phyloP scores from a whole-genome alignment of 2,329 filamentous ascomycete genomes.

The Saccharata proteae region DNA sequence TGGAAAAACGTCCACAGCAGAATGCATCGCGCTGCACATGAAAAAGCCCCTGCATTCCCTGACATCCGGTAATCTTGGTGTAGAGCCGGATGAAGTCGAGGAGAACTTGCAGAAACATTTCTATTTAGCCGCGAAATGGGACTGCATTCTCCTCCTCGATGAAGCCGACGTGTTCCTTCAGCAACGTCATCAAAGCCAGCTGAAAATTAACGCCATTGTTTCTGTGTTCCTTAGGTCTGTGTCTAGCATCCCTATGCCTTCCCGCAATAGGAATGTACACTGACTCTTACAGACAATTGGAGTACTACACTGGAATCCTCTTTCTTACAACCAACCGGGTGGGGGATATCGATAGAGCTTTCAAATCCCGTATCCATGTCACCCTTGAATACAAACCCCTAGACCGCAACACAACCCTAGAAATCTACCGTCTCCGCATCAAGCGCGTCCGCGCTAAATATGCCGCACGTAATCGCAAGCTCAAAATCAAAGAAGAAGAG shows the following conservation, averaged over 20 bases:
- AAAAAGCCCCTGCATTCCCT: too few species aligned
- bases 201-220: constrained; percentile 36
- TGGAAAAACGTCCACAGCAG: too few species aligned
- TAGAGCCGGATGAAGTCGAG: too few species aligned
- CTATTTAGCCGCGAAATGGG: constrained; percentile 40
- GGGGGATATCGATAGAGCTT: constrained; percentile 14
- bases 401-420: too few species aligned
- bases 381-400: constrained; percentile 13
- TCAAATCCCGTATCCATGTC: constrained; percentile 13
- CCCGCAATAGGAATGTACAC: too few species aligned
- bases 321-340: constrained; percentile 18
- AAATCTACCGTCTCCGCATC: too few species aligned
- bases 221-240: constrained; percentile 11
- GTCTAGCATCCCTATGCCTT: too few species aligned
- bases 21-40: too few species aligned
- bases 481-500: neutral
- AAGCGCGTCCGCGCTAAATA: too few species aligned
- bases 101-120: too few species aligned
- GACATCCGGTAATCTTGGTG: too few species aligned
- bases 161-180: constrained; percentile 44
- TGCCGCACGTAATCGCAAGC: too few species aligned
- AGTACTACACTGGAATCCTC: constrained; percentile 15
- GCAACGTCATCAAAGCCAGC: constrained; percentile 32
- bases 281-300: neutral
- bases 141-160: constrained; percentile 40